Evolutionary conservation across 441 rosid species (phyloP).

Genomic region (Euphorbia corollata): DNA sequence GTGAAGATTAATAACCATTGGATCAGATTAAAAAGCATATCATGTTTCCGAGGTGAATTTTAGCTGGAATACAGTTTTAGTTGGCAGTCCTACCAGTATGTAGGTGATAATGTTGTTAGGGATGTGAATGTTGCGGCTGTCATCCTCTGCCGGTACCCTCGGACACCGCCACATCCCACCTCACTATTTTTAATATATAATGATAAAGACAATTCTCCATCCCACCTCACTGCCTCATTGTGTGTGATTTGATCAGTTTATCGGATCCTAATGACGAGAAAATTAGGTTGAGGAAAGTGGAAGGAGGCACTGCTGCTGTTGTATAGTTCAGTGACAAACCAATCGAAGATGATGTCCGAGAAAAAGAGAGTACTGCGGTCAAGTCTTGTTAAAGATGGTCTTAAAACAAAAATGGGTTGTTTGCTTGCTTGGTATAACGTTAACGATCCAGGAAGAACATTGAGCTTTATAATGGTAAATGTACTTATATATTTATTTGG

Average conservation of each 20-base stretch:
- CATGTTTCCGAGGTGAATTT: too few relatives aligned
- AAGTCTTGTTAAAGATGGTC: conserved; percentile 49
- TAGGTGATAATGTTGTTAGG: too few relatives aligned
- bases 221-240: too few relatives aligned
- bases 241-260: conserved; percentile 36
- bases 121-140: too few relatives aligned
- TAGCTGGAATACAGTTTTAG: too few relatives aligned
- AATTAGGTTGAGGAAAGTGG: conserved; percentile 51
- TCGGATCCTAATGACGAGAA: conserved; percentile 57
- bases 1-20: too few relatives aligned
- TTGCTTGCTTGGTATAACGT: conserved; percentile 87
- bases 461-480: conserved; percentile 64
- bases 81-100: too few relatives aligned
- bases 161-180: too few relatives aligned
- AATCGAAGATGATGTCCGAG: conserved; percentile 41
- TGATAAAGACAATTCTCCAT: too few relatives aligned
- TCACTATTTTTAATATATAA: too few relatives aligned
- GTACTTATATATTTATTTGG: not conserved
- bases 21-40: too few relatives aligned
- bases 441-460: conserved; percentile 79
- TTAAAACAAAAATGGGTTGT: conserved; percentile 55
- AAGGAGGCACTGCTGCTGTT: conserved; percentile 65
- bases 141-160: too few relatives aligned
- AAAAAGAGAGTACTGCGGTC: conserved; percentile 55
- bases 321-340: conserved; percentile 79